Conservation (phyloP, 768 basidiomycete species). For the Nidularia sp. region DNA sequence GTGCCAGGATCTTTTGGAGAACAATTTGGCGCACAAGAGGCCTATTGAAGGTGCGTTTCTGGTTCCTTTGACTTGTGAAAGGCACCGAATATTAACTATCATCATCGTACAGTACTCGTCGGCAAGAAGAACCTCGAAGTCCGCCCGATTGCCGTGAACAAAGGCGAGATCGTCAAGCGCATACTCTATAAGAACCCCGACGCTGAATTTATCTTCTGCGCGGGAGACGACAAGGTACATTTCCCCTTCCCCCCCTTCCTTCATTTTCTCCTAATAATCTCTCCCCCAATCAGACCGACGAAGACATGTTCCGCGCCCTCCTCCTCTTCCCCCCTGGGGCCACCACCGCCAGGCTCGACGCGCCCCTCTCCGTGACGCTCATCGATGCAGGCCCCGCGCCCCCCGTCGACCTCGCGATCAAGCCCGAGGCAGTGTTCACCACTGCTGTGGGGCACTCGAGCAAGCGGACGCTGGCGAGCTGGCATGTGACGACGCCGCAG, state of each 20-base stretch:
- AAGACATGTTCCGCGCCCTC: slow-evolving; percentile 98
- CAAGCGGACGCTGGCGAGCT: slow-evolving; percentile 86
- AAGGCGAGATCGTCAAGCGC: slow-evolving; percentile 97
- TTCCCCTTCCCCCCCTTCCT: too few relatives aligned
- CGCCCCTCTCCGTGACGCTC: slow-evolving; percentile 50
- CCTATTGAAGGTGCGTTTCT: slow-evolving; percentile 79
- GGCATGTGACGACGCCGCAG: slow-evolving; percentile 88
- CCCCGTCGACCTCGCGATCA: slow-evolving; percentile 59
- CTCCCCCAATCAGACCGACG: slow-evolving; percentile 65
- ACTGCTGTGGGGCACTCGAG: slow-evolving; percentile 89
- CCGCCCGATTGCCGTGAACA: slow-evolving; percentile 92
- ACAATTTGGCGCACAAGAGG: slow-evolving; percentile 86
- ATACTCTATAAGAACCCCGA: slow-evolving; percentile 92
- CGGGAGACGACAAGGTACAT: slow-evolving; percentile 77
- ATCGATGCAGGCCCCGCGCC: slow-evolving; percentile 40
- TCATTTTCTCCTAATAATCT: too few relatives aligned
- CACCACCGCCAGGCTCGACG: slow-evolving; percentile 47
- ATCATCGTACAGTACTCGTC: slow-evolving; percentile 61
- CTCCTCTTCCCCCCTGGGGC: slow-evolving; percentile 52
- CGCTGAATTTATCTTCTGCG: slow-evolving; percentile 94
- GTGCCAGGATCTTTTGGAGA: slow-evolving; percentile 94
- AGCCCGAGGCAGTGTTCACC: slow-evolving; percentile 76
- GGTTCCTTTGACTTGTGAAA: background rate
- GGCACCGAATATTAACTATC: background rate
- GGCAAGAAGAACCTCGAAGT: slow-evolving; percentile 99